Evolutionary conservation across 768 basidiomycete genomes (phyloP), one percentile per base, ranked within the genome.

Genomic region (Mycena rebaudengoi): DNA sequence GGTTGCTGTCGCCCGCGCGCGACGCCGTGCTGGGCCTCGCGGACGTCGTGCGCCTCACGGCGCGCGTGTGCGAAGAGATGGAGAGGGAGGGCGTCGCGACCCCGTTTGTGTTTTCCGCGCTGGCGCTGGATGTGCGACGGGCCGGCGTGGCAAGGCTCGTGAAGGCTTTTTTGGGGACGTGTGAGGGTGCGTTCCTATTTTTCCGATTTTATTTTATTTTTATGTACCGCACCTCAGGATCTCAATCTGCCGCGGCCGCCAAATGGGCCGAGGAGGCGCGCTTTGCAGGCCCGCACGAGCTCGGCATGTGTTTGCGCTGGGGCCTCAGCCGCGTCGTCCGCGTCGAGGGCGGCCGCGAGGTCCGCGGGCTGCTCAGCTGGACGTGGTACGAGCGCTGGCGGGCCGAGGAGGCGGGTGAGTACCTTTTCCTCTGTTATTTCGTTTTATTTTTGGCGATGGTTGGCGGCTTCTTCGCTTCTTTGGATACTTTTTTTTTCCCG

Each of bases 241-340:
- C n/a, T n/a, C n/a, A n/a, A n/a, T n/a, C n/a, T n/a, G n/a, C n/a
- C n/a, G n/a, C n/a, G n/a, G n/a, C n/a, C n/a, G n/a, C n/a, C n/a
- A n/a, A n/a, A n/a, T 94, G 90, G 89, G 82, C 86, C 41, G 90
- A 95, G 68, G 96, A 98, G 72, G 90, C 95, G 2, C 79, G 81
- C 32, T 93, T 97, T 71, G 92, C 95, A 0, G 89, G 88, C 5
- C 90, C 94, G 12, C 90, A 96, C 64, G 94, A 98, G 71, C 81
- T 99, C 14, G 95, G 91, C 5, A 96, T 96, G 90, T 87, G 91
- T 70, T 81, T 99, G 30, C 89, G 96, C 23, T 99, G 98, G 98
- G 94, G 90, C 30, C 84, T 99, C 6, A 91, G 89, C 3, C 81
- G 96, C 25, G 86, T 94, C 45, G 85, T 94, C 33, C 78, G 94